These are phyloP conservation scores for Saraca asoca DNA, from an alignment of 331 rosid species.

Conservation along the genomic window DNA sequence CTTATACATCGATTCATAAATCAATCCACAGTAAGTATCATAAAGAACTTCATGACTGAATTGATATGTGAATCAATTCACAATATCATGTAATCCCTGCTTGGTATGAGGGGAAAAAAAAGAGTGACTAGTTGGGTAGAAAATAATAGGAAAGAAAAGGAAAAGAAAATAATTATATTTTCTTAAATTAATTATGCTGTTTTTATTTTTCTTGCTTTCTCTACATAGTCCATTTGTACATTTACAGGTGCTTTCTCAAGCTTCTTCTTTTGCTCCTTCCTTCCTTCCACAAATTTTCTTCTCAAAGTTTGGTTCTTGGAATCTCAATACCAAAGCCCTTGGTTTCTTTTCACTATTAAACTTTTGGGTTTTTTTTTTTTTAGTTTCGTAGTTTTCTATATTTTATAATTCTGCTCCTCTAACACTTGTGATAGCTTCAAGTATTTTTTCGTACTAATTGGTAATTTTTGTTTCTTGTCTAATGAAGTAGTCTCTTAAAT, in stretches of 20 bases:
- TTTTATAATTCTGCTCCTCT: conserved; percentile 21
- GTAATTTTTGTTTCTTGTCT: conserved; percentile 35
- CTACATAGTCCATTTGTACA: too few relatives aligned
- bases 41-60: too few relatives aligned
- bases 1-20: too few relatives aligned
- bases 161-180: too few relatives aligned
- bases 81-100: too few relatives aligned
- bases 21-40: too few relatives aligned
- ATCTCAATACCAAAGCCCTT: conserved; percentile 35
- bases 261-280: conserved; percentile 22
- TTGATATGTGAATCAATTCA: too few relatives aligned
- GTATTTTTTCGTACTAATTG: conserved; percentile 13
- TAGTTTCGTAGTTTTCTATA: not conserved
- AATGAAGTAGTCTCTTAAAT: not conserved
- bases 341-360: conserved; percentile 24
- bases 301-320: conserved; percentile 38
- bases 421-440: conserved; percentile 32
- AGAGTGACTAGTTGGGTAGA: too few relatives aligned
- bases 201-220: too few relatives aligned
- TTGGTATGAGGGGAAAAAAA: too few relatives aligned
- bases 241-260: not conserved
- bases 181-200: too few relatives aligned
- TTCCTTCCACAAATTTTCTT: conserved; percentile 35
- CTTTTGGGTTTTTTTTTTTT: conserved; percentile 1
- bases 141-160: too few relatives aligned